Evolutionary conservation across 257 asterid genomes (phyloP).

Genomic region (Solanum clarkiae): DNA sequence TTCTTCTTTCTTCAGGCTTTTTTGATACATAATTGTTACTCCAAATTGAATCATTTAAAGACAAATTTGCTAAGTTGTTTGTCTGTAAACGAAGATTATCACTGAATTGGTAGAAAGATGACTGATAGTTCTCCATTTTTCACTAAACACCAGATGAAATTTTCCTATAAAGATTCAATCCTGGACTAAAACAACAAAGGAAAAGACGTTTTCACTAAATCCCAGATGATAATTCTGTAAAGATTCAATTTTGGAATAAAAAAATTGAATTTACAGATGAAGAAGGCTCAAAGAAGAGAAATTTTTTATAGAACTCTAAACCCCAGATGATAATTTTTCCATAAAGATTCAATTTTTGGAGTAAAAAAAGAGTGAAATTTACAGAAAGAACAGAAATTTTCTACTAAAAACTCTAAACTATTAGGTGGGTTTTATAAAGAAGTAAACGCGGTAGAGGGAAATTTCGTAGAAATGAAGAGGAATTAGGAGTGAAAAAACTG

Average conservation of each 20-base stretch:
- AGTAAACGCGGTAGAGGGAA: constrained; percentile 4
- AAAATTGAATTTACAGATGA: not conserved
- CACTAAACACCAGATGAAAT: not conserved
- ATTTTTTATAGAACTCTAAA: not conserved
- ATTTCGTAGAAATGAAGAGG: not conserved
- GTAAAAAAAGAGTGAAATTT: not conserved
- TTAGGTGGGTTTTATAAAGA: not conserved
- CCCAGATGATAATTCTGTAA: not conserved
- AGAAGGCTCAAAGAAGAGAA: not conserved
- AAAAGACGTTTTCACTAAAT: not conserved
- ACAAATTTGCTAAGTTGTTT: constrained; percentile 40
- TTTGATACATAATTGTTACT: constrained; percentile 47
- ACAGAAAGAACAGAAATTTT: not conserved
- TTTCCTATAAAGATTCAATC: not conserved
- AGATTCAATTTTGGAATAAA: not conserved
- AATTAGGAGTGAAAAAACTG: not conserved
- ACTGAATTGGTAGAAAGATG: constrained; percentile 87
- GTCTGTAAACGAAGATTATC: constrained; percentile 74
- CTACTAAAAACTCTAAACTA: not conserved
- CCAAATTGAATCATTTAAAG: constrained; percentile 90
- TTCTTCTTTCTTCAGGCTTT: constrained; percentile 59
- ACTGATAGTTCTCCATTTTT: constrained; percentile 38
- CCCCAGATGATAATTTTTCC: not conserved
- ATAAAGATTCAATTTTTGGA: not conserved
- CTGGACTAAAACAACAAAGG: not conserved